Evolutionary conservation across 116 monocot genomes (phyloP), one percentile per base, ranked within the genome.

Genomic region (Posidonia oceanica): DNA sequence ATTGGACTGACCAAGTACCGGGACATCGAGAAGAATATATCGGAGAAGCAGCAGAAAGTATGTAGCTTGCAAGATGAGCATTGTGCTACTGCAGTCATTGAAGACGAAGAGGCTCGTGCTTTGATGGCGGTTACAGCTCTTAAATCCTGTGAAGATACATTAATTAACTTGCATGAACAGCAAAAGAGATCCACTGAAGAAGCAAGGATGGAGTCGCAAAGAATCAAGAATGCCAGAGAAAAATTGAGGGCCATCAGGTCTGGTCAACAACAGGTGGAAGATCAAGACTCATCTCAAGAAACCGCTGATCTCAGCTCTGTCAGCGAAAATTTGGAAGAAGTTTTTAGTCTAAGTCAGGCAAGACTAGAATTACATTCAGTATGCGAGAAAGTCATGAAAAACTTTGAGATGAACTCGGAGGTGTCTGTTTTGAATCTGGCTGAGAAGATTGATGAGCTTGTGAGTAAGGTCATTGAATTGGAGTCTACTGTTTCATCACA

Each of bases 61-160:
- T 77, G 66, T 71, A 42, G 14, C 40, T 71, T 90, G 74, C 83
- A 94, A 68, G 91, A 90, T 73, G 76, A 78, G 41, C 84, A 66
- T 52, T 75, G 77, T 56, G 78, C 70, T 3, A 78, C 75, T 63
- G 67, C 75, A 0, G 64, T 75, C 37, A 90, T 94, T 48, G 88
- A 94, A 71, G 91, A 94, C 71, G 83, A 94, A 18, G 94, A 87
- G 53, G 94, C 94, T n/a, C 81, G 90, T 16, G 87, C 87, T 40
- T 68, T 94, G 58, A 94, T 94, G 94, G 79, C 90, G 10, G 80
- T 81, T 7, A 66, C 87, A 39, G 94, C 85, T 40, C 83, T 90
- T 29, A 83, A 76, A 72, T 90, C 90, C 14, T 94, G 94, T 39
- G 78, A 94, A 70, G 80, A 83, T 66, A 82, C 87, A 12, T 70